Conservation (phyloP, 2,329 filamentous ascomycete species). For the Ophiostoma ips region DNA sequence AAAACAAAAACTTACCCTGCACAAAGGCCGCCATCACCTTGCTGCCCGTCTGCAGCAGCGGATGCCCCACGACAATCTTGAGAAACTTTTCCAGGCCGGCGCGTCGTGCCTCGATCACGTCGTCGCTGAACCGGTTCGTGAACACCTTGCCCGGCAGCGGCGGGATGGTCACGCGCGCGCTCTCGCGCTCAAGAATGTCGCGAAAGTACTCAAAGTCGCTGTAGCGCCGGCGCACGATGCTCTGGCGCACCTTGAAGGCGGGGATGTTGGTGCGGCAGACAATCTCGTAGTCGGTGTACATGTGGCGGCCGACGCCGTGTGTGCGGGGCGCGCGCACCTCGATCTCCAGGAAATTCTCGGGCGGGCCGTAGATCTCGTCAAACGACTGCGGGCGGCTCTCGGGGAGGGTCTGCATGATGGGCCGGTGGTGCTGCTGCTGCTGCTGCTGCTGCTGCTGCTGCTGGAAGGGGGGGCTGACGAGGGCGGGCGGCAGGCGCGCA, state of each 20-base stretch:
- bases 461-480: neutral
- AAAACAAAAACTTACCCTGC: constrained; percentile 48
- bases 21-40: constrained; percentile 95
- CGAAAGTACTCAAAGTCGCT: constrained; percentile 98
- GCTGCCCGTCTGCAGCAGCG: constrained; percentile 89
- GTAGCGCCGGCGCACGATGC: constrained; percentile 81
- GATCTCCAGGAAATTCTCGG: constrained; percentile 97
- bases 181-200: constrained; percentile 93
- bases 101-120: constrained; percentile 88
- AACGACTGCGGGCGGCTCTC: constrained; percentile 83
- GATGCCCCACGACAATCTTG: constrained; percentile 94
- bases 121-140: constrained; percentile 93
- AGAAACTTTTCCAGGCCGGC: constrained; percentile 90
- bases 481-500: constrained; percentile 23
- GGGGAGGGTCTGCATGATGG: constrained; percentile 47
- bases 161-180: constrained; percentile 85
- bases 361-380: constrained; percentile 96
- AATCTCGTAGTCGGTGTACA: constrained; percentile 99
- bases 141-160: constrained; percentile 95
- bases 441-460: constrained; percentile 13
- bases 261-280: constrained; percentile 97
- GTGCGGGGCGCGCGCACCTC: constrained; percentile 92
- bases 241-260: constrained; percentile 89
- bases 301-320: constrained; percentile 82
- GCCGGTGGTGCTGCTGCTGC: constrained; percentile 15